These are phyloP conservation scores for Backusella westeae DNA, from an alignment of 192 early-diverging fungal genomes.

Conservation along the genomic window DNA sequence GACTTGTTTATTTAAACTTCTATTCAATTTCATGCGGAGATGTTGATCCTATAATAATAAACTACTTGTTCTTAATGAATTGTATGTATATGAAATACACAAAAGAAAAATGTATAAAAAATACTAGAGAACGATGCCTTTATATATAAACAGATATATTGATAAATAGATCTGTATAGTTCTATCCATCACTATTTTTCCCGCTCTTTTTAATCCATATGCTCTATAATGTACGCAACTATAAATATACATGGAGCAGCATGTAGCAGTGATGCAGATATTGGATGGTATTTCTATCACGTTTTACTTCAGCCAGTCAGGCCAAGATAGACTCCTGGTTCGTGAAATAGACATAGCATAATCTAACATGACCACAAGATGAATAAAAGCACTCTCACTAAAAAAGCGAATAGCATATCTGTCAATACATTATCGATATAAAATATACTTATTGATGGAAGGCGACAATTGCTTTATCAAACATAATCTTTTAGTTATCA, in stretches of 20 bases:
- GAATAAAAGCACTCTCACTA: not conserved
- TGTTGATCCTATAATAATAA: no score
- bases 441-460: not conserved
- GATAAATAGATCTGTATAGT: not conserved
- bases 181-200: not conserved
- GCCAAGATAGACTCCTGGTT: not conserved
- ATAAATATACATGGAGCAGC: not conserved
- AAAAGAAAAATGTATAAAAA: no score
- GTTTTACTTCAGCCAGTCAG: not conserved
- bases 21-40: no score
- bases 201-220: not conserved
- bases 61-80: no score
- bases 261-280: not conserved
- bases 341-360: not conserved
- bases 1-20: no score
- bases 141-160: no score
- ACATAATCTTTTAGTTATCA: not conserved
- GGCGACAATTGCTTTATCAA: not conserved
- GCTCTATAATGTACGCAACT: not conserved
- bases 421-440: not conserved
- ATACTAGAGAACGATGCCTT: no score
- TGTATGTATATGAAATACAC: no score
- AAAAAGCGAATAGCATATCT: not conserved
- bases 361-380: not conserved
- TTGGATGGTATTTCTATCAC: not conserved